Conservation (phyloP, 1,284 basidiomycete species). For the Laetiporus sulphureus region DNA sequence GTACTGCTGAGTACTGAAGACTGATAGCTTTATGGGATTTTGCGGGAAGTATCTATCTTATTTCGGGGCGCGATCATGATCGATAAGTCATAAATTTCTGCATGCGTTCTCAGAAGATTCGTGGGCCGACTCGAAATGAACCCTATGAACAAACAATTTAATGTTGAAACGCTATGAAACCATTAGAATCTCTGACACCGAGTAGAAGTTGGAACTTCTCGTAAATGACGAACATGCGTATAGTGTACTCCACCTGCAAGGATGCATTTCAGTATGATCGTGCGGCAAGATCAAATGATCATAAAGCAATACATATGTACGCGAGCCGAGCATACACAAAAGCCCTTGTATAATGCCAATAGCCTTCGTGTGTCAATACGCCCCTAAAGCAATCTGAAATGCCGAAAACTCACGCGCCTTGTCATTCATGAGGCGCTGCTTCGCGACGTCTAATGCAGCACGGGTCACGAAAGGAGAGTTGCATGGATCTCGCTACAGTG, state of each 20-base stretch:
- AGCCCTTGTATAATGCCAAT: conserved; percentile 33
- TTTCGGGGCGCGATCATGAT: no score
- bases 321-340: conserved; percentile 34
- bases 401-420: conserved; percentile 26
- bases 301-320: conserved; percentile 11
- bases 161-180: no score
- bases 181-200: no score
- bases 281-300: background rate
- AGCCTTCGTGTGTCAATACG: conserved; percentile 29
- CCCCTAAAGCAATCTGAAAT: conserved; percentile 27
- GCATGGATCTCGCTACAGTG: background rate
- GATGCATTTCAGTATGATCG: conserved; percentile 29
- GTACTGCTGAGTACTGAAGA: no score
- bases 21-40: no score
- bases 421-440: conserved; percentile 37
- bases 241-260: no score
- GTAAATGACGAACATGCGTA: conserved; percentile 31
- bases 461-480: background rate
- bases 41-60: no score
- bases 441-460: conserved; percentile 28
- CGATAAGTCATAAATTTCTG: no score
- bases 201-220: conserved; percentile 27
- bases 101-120: no score
- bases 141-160: no score
- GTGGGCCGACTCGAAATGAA: no score